Evolutionary conservation across 176 grass and related monocot species (phyloP).

Genomic region (Tuctoria greenei): DNA sequence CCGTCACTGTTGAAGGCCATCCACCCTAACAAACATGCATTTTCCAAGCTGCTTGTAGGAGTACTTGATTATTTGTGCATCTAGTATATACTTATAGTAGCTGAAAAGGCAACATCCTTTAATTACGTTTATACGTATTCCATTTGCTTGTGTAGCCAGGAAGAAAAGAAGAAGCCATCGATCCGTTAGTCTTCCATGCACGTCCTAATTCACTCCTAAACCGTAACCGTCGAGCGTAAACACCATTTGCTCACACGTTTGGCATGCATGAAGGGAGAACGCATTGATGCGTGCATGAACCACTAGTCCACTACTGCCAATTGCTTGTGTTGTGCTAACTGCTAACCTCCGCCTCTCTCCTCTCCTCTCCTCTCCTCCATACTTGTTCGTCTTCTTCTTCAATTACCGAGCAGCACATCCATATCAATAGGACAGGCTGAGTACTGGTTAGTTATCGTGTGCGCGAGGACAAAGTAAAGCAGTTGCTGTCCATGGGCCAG

Average conservation of each 20-base stretch:
- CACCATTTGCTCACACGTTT: conserved; percentile 40
- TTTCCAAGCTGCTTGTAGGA: neutral
- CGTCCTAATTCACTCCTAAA: conserved; percentile 16
- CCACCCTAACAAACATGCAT: conserved; percentile 31
- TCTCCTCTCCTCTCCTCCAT: neutral
- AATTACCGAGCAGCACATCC: neutral
- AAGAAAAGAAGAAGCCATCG: no score
- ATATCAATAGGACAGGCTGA: no score
- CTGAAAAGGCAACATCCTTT: no score
- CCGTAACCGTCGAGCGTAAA: conserved; percentile 27
- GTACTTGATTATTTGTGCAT: no score
- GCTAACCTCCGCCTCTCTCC: neutral
- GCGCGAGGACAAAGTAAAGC: no score
- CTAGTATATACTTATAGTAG: no score
- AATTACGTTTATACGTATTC: no score
- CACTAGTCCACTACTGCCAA: neutral
- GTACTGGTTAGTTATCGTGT: no score
- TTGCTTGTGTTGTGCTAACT: no score
- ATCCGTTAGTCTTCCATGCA: neutral
- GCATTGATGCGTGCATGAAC: conserved; percentile 7
- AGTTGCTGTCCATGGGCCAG: neutral
- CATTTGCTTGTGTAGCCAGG: no score
- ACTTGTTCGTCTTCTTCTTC: neutral
- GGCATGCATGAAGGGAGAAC: neutral
- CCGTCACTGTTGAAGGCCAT: conserved; percentile 30